Percentiles rank a stretch among this genome's conserved stretches.
These are phyloP conservation scores for Lecanicillium sp. DNA, from an alignment of 2,329 filamentous ascomycete genomes.

Conservation along the genomic window DNA sequence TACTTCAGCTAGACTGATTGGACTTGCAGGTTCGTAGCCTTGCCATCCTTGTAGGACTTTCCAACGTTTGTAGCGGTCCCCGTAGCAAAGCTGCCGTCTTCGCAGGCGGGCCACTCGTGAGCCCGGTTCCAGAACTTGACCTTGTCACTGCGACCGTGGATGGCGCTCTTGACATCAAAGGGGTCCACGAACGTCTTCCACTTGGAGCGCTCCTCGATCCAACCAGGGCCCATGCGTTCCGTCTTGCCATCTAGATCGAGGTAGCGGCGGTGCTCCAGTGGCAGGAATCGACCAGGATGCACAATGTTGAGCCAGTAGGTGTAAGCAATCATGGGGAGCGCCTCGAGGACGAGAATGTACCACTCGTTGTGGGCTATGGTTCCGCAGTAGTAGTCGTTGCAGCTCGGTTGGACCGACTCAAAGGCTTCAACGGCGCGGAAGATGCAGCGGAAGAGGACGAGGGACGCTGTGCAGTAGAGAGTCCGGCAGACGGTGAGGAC, in stretches of 20 bases:
- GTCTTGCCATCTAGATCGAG: constrained; percentile 31
- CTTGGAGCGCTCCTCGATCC: constrained; percentile 17
- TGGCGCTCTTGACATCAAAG: constrained; percentile 12
- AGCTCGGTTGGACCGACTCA: constrained; percentile 10
- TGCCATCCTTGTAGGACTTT: too few species aligned
- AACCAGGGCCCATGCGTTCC: constrained; percentile 18
- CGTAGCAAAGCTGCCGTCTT: too few species aligned
- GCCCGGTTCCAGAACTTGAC: too few species aligned
- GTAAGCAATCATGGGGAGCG: constrained; percentile 33
- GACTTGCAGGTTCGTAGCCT: too few species aligned
- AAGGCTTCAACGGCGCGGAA: constrained; percentile 18
- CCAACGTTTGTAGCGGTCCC: too few species aligned
- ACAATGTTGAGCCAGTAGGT: constrained; percentile 33
- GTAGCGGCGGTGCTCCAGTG: constrained; percentile 28
- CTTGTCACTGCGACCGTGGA: too few species aligned
- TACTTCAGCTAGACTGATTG: too few species aligned
- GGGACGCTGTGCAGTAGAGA: constrained; percentile 17
- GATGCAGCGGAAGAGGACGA: constrained; percentile 17
- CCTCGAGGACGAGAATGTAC: constrained; percentile 40
- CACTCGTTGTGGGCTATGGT: constrained; percentile 33
- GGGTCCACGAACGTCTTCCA: constrained; percentile 12
- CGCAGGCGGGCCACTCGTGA: too few species aligned
- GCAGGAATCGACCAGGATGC: constrained; percentile 34
- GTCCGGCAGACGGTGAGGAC: constrained; percentile 17
- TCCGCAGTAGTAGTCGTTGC: constrained; percentile 9